Evolutionary conservation across 495 filamentous ascomycete genomes (phyloP).

Genomic region (Penicillium samsonianum): DNA sequence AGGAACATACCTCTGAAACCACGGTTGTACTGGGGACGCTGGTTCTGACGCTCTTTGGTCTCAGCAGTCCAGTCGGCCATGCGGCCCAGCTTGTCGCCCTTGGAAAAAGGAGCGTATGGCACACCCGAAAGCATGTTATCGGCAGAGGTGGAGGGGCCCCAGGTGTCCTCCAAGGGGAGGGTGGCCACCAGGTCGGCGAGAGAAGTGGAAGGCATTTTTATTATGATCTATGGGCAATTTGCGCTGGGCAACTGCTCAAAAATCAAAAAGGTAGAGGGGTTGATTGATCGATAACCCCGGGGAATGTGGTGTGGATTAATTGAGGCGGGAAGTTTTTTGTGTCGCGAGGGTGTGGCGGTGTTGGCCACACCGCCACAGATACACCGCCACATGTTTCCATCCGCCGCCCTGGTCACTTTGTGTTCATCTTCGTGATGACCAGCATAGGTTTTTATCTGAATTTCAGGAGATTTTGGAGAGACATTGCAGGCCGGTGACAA

Average conservation of each 20-base stretch:
- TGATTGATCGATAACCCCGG: conserved; percentile 19
- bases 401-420: neutral
- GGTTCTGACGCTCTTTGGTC: conserved; percentile 80
- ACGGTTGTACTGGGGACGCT: conserved; percentile 82
- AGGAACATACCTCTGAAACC: conserved; percentile 78
- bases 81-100: conserved; percentile 96
- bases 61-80: conserved; percentile 99
- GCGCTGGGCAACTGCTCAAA: conserved; percentile 17
- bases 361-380: conserved; percentile 33
- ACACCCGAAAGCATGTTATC: conserved; percentile 91
- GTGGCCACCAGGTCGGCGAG: conserved; percentile 60
- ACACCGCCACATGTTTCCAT: conserved; percentile 7
- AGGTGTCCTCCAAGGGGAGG: conserved; percentile 67
- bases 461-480: neutral
- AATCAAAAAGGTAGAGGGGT: conserved; percentile 20
- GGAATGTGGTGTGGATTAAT: conserved; percentile 36
- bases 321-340: conserved; percentile 42
- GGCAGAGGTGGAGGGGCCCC: conserved; percentile 79
- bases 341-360: conserved; percentile 47
- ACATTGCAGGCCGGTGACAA: too few species aligned
- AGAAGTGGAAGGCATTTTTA: conserved; percentile 55
- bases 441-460: neutral
- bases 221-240: conserved; percentile 19
- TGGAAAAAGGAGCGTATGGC: conserved; percentile 95
- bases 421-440: neutral